Conservation (phyloP, 441 rosid species). For the Rhodomyrtus psidioides region DNA sequence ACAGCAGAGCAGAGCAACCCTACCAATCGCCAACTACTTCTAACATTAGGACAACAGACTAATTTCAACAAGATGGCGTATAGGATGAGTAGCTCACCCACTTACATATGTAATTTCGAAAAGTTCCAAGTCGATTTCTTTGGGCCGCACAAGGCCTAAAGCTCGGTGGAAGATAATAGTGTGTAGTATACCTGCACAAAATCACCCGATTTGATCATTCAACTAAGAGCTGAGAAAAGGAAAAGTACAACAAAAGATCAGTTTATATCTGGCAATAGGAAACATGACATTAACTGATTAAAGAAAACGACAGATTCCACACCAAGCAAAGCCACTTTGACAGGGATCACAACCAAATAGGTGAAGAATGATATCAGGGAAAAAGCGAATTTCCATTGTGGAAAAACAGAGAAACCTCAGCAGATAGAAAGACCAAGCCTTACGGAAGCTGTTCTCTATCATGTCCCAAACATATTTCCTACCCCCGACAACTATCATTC, state of each 20-base stretch:
- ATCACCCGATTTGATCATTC: not conserved
- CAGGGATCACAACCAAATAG: not conserved
- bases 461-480: not conserved
- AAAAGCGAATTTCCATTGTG: not conserved
- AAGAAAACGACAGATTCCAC: not conserved
- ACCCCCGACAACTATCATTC: not conserved
- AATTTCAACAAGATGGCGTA: not conserved
- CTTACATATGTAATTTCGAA: conserved; percentile 86
- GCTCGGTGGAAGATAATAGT: conserved; percentile 90
- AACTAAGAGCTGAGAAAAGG: not conserved
- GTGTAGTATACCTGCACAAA: conserved; percentile 73
- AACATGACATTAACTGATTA: not conserved
- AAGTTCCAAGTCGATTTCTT: conserved; percentile 83
- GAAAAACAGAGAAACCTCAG: not conserved
- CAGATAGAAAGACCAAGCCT: not conserved
- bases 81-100: not conserved
- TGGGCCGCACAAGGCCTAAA: conserved; percentile 84
- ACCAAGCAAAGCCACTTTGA: not conserved
- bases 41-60: not conserved
- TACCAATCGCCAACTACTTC: not conserved
- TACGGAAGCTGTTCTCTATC: not conserved
- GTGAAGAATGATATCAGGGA: not conserved
- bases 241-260: not conserved
- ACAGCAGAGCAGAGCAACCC: not conserved
- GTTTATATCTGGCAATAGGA: not conserved